phyloP scores from a whole-genome alignment of 768 basidiomycete species.

The Gloeophyllum trabeum region DNA sequence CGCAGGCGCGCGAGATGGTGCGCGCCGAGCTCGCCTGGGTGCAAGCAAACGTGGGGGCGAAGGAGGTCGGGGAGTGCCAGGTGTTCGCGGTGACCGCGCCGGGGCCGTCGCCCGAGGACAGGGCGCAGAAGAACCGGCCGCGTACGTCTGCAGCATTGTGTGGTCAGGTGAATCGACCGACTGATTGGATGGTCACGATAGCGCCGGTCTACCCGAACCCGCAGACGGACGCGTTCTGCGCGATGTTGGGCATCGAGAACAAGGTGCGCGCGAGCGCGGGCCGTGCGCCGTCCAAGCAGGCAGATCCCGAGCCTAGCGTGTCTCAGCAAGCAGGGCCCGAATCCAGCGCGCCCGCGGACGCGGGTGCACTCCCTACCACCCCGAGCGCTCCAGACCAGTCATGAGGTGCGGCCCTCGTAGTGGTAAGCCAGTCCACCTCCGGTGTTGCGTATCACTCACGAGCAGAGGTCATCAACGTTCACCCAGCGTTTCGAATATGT shows the following conservation, averaged over 20 bases:
- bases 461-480: no score
- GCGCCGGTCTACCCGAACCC: slow-evolving; percentile 77
- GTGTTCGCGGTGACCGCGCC: slow-evolving; percentile 8
- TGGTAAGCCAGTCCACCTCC: no score
- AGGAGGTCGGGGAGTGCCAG: slow-evolving; percentile 28
- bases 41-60: slow-evolving; percentile 34
- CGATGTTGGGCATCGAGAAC: slow-evolving; percentile 70
- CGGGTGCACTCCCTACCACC: no score
- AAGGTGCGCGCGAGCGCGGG: no score
- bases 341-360: no score
- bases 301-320: no score
- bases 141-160: slow-evolving; percentile 4
- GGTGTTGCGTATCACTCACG: no score
- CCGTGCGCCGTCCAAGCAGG: no score
- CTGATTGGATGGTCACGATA: slow-evolving; percentile 18
- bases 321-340: no score
- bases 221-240: slow-evolving; percentile 81
- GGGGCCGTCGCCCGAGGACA: slow-evolving; percentile 1
- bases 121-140: background rate
- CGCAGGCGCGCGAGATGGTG: slow-evolving; percentile 38
- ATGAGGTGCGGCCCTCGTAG: no score
- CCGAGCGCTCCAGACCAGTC: no score
- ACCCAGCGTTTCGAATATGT: no score
- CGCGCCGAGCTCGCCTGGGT: slow-evolving; percentile 60
- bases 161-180: background rate